Percentiles rank a stretch among this genome's conserved stretches.
These are phyloP conservation scores for Cyclotella distinguenda DNA, from an alignment of 108 stramenopile genomes.

Conservation along the genomic window DNA sequence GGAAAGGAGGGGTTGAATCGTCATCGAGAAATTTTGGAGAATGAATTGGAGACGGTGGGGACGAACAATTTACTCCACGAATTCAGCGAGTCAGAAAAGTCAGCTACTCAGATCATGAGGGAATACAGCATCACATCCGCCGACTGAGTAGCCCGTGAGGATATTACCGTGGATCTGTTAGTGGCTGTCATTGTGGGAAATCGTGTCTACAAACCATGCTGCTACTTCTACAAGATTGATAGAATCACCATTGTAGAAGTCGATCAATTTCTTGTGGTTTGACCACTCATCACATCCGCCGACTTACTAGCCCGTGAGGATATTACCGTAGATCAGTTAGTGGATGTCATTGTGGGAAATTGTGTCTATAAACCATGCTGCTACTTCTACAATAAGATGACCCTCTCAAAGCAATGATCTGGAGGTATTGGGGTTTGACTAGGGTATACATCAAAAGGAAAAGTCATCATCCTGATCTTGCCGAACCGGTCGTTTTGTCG, in stretches of 20 bases:
- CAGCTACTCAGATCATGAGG: constrained; percentile 81
- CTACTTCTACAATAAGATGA: constrained; percentile 49
- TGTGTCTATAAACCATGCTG: constrained; percentile 91
- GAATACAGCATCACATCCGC: constrained; percentile 95
- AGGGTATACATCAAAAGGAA: constrained; percentile 97
- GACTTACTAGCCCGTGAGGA: constrained; percentile 96
- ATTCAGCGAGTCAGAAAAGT: constrained; percentile 86
- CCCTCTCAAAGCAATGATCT: constrained; percentile 79
- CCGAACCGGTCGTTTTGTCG: constrained; percentile 96
- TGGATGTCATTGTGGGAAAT: constrained; percentile 97
- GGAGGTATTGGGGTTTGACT: constrained; percentile 96
- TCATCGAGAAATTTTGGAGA: constrained; percentile 95
- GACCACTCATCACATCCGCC: constrained; percentile 90
- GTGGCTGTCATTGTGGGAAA: constrained; percentile 98
- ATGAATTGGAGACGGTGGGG: constrained; percentile 97
- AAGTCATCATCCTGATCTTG: constrained; percentile 92
- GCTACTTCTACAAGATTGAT: constrained; percentile 99
- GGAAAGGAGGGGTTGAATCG: constrained; percentile 95
- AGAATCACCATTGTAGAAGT: constrained; percentile 97
- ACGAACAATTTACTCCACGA: constrained; percentile 92
- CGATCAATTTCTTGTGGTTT: too few species aligned
- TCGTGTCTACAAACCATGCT: constrained; percentile 92
- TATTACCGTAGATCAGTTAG: constrained; percentile 93
- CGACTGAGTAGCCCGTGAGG: constrained; percentile 94
- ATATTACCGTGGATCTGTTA: constrained; percentile 93